Percentiles rank a stretch among this genome's conserved stretches.
Conservation (phyloP, 371 early-diverging fungal species). For the Batkoa obscura region DNA sequence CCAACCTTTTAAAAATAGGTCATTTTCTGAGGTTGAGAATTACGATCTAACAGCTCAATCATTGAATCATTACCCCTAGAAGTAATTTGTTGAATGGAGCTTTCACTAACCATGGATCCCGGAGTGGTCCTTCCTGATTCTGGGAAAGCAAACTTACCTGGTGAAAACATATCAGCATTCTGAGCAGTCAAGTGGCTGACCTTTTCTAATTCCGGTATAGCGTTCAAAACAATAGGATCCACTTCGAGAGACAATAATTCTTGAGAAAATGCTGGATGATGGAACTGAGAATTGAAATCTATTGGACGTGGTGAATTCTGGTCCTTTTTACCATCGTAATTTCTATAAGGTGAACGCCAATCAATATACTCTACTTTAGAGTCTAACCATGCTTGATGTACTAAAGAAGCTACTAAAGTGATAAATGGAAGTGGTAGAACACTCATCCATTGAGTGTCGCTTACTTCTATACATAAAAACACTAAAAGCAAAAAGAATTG, state of each 20-base stretch:
- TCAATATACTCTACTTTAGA: not conserved
- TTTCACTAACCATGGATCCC: not conserved
- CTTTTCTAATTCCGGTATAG: not conserved
- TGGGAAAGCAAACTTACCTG: not conserved
- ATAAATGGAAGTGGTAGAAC: conserved; percentile 5
- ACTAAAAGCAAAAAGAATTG: conserved; percentile 3
- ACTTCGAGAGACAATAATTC: not conserved
- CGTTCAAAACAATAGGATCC: not conserved
- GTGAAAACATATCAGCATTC: too few relatives aligned
- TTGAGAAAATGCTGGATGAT: not conserved
- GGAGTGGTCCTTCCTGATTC: too few relatives aligned
- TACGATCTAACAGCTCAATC: conserved; percentile 4
- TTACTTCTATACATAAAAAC: conserved; percentile 3
- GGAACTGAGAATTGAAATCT: not conserved
- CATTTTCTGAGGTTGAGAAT: too few relatives aligned
- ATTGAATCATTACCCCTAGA: not conserved
- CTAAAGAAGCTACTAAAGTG: not conserved
- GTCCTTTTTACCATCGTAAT: too few relatives aligned
- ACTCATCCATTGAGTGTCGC: conserved; percentile 1
- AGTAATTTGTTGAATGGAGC: too few relatives aligned
- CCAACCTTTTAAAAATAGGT: too few relatives aligned
- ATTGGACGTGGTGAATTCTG: too few relatives aligned
- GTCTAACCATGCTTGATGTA: not conserved
- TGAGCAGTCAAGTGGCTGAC: too few relatives aligned
- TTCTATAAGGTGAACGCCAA: too few relatives aligned